phyloP scores from a whole-genome alignment of 2,329 filamentous ascomycete species.

The Tricladium varicosporioides region DNA sequence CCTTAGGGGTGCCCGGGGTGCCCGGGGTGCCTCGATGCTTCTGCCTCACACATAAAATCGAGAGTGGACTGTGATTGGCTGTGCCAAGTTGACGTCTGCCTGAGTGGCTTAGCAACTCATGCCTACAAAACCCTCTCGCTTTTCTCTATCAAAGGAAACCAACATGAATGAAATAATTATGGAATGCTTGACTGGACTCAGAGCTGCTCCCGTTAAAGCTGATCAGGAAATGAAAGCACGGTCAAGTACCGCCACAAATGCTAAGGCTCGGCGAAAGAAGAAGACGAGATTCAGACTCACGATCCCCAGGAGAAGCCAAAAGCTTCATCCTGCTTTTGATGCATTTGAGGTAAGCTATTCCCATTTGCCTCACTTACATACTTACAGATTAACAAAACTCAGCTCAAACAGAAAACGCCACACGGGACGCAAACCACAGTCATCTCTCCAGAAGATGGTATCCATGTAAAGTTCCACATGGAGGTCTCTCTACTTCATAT shows the following conservation, averaged over 20 bases:
- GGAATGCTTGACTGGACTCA: no score
- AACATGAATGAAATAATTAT: no score
- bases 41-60: no score
- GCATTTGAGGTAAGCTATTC: slow-evolving; percentile 10
- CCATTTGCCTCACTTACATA: no score
- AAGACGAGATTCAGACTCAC: neutral
- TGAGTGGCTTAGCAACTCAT: no score
- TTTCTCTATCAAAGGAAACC: no score
- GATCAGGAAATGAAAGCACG: no score
- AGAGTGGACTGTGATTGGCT: no score
- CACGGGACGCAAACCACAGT: neutral
- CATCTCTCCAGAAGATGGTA: slow-evolving; percentile 14
- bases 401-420: slow-evolving; percentile 2
- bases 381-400: neutral
- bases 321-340: slow-evolving; percentile 7
- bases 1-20: no score
- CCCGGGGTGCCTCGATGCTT: no score
- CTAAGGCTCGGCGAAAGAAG: neutral
- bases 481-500: neutral
- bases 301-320: neutral
- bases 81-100: no score
- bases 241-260: neutral
- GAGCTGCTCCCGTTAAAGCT: neutral
- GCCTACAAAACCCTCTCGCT: no score
- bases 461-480: slow-evolving; percentile 14